Conservation (phyloP, 139 green algal genomes). For the Micractinium sp. region DNA sequence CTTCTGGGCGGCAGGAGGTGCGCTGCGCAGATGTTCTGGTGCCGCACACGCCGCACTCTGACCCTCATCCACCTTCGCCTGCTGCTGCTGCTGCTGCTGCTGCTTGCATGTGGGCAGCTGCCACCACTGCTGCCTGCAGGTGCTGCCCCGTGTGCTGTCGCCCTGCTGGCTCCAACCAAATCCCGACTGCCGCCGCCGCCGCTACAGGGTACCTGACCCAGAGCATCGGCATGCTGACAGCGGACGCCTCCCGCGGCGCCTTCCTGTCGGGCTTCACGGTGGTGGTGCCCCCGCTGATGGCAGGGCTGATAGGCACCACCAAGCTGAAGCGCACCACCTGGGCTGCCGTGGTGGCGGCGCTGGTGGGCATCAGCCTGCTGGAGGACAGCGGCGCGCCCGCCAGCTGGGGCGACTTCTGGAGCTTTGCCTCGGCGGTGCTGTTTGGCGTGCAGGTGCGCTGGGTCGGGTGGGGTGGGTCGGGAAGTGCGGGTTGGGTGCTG, state of each 20-base stretch:
- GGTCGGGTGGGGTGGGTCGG: not conserved
- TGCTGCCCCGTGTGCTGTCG: not conserved
- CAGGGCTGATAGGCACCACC: conserved; percentile 61
- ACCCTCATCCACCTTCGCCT: not conserved
- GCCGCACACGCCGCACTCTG: not conserved
- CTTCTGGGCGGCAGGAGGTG: conserved; percentile 49
- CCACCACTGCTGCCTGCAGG: not conserved
- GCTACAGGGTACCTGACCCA: conserved; percentile 68
- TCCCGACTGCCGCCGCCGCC: too few species aligned
- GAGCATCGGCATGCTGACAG: conserved; percentile 67
- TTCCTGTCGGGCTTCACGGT: conserved; percentile 86
- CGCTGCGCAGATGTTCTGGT: not conserved
- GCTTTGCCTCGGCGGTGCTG: conserved; percentile 70
- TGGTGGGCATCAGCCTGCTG: conserved; percentile 74
- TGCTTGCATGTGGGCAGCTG: too few species aligned
- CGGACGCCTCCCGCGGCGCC: conserved; percentile 70
- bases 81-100: not conserved
- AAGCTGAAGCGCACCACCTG: conserved; percentile 67
- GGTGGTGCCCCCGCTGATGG: conserved; percentile 79
- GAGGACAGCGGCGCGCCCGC: conserved; percentile 60
- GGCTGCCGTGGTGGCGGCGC: conserved; percentile 59
- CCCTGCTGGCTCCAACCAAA: not conserved
- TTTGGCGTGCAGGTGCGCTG: conserved; percentile 62
- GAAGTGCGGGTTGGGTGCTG: not conserved
- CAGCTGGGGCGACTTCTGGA: conserved; percentile 72